Evolutionary conservation across 2,329 filamentous ascomycete genomes (phyloP), one percentile per base, ranked within the genome.

Genomic region (Epichloe elymi): DNA sequence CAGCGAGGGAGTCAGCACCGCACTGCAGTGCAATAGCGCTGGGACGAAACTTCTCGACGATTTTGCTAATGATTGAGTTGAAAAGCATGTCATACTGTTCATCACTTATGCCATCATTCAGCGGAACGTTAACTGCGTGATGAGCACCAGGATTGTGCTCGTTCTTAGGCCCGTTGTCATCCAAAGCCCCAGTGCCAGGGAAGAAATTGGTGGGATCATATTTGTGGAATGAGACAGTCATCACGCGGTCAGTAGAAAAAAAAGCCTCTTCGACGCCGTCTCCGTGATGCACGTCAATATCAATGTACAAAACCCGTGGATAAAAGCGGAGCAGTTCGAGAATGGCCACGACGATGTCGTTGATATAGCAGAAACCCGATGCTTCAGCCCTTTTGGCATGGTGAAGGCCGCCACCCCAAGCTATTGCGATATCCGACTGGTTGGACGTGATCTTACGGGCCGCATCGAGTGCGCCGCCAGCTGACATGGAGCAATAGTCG

Each of bases 361-460:
- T 98, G 70, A 97, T 89, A 70, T 98, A 98, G 72, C 93, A 98
- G 68, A 98, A 98, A 0, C 93, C 93, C 14, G 86, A 91, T 0
- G 93, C 91, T 68, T 95, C 89, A 49, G 85, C 81, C 64, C 91
- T 93, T 68, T 97, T 96, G 44, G 93, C 93, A 63, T 98, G 93
- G 67, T 98, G 93, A 33, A 98, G 78, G 11, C 93, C 93, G 37
- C 93, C 93, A 17, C 89, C 93, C 93, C 93, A 98, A 61, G 95
- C 94, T 62, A 98, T 89, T 51, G 93, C 93, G 63, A 98, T 96
- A 63, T 97, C 88, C 33, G 89, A 88, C 68, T 95, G 86, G 46
- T 83, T 77, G 61, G 87, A 85, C 63, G 84, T 86, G 38, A 98
- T 81, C 64, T 95, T 95, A 54, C 88, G 82, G 14, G 93, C 90